These are phyloP conservation scores for Heliosperma pusillum DNA, from an alignment of 148 eudicot genomes.

Conservation along the genomic window DNA sequence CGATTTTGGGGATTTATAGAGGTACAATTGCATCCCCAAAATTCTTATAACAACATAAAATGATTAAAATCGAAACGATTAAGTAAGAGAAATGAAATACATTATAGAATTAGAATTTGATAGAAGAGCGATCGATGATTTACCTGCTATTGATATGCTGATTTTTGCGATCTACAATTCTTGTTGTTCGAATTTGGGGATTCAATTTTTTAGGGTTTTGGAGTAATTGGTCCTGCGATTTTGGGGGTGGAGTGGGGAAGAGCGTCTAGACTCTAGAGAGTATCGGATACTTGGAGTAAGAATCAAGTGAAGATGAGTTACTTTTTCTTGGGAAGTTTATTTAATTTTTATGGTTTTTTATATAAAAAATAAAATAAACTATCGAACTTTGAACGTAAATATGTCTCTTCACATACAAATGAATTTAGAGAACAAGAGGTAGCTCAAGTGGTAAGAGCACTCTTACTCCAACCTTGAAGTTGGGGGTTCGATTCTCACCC, in stretches of 20 bases:
- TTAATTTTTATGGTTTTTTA: background rate
- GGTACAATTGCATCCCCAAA: background rate
- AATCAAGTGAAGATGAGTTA: background rate
- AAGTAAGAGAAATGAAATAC: background rate
- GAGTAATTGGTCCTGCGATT: background rate
- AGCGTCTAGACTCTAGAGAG: background rate
- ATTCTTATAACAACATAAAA: background rate
- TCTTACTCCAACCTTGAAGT: no score
- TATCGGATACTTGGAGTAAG: background rate
- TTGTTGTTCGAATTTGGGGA: background rate
- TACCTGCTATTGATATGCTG: background rate
- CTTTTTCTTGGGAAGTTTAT: background rate
- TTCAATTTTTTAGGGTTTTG: conserved; percentile 6
- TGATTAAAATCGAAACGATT: background rate
- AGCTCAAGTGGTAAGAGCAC: no score
- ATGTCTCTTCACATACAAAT: no score
- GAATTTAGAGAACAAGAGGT: no score
- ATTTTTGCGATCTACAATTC: background rate
- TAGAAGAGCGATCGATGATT: background rate
- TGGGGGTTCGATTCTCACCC: no score
- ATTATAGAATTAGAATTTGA: background rate
- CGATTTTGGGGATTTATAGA: background rate
- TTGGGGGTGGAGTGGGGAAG: background rate
- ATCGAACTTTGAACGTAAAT: no score
- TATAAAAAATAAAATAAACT: no score